Evolutionary conservation across 1,284 basidiomycete genomes (phyloP).

Genomic region (Coniophora puteana): DNA sequence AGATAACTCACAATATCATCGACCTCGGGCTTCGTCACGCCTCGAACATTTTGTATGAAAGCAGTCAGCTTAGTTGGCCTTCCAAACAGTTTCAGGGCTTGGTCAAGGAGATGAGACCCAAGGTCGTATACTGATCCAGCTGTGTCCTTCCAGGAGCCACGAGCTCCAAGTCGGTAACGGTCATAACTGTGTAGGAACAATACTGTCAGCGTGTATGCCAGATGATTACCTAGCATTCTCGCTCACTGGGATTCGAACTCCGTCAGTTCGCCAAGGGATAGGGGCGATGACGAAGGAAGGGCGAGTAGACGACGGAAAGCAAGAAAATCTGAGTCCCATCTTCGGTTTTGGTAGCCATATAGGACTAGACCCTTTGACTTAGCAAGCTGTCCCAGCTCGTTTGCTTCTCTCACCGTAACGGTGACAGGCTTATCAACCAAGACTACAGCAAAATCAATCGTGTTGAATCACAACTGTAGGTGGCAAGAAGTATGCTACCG

Average conservation of each 20-base stretch:
- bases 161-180: constrained; percentile 65
- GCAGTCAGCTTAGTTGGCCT: constrained; percentile 67
- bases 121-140: constrained; percentile 62
- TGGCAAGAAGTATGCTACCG: constrained; percentile 11
- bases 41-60: constrained; percentile 65
- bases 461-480: constrained; percentile 3
- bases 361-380: constrained; percentile 63
- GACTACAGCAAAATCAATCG: constrained; percentile 33
- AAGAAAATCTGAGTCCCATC: constrained; percentile 83
- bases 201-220: constrained; percentile 2
- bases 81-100: constrained; percentile 75
- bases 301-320: constrained; percentile 66
- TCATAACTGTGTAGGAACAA: constrained; percentile 58
- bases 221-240: not conserved
- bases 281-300: constrained; percentile 45
- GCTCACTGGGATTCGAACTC: constrained; percentile 76
- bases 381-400: constrained; percentile 66
- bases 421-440: constrained; percentile 86
- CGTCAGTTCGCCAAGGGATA: constrained; percentile 59
- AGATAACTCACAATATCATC: constrained; percentile 56
- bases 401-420: constrained; percentile 61
- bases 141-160: constrained; percentile 72
- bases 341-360: constrained; percentile 79
- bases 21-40: constrained; percentile 58
- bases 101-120: constrained; percentile 74